phyloP scores from a whole-genome alignment of 2,329 filamentous ascomycete species.

The Knoxdaviesia capensis region DNA sequence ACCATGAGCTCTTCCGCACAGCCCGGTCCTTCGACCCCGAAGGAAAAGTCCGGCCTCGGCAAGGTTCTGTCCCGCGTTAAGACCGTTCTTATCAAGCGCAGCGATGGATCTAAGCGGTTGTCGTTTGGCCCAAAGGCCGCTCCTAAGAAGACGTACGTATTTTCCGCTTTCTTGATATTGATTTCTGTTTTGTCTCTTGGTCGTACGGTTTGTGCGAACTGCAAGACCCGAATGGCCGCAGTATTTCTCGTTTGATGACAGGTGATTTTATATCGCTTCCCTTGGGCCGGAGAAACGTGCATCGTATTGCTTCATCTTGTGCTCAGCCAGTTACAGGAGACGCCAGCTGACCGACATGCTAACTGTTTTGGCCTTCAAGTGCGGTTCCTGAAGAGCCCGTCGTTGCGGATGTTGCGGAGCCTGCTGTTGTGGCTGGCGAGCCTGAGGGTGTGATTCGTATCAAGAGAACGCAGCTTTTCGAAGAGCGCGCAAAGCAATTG shows the following conservation, averaged over 20 bases:
- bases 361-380: too few relatives aligned
- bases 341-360: too few relatives aligned
- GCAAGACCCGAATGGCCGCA: background rate
- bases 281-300: too few relatives aligned
- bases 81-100: conserved; percentile 24
- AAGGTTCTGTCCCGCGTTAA: conserved; percentile 28
- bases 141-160: conserved; percentile 10
- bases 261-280: too few relatives aligned
- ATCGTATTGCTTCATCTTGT: too few relatives aligned
- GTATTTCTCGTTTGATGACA: background rate
- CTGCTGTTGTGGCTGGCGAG: too few relatives aligned
- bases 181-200: background rate
- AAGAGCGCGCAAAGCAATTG: conserved; percentile 34
- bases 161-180: background rate
- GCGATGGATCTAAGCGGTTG: conserved; percentile 14
- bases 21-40: conserved; percentile 2
- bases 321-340: too few relatives aligned
- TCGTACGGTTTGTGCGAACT: background rate
- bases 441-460: conserved; percentile 1
- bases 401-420: too few relatives aligned
- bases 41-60: conserved; percentile 25
- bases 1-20: too few relatives aligned
- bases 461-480: conserved; percentile 25
- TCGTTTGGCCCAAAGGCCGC: conserved; percentile 9
- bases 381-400: too few relatives aligned